Conservation (phyloP, 108 stramenopile species). For the Cylindrotheca closterium region DNA sequence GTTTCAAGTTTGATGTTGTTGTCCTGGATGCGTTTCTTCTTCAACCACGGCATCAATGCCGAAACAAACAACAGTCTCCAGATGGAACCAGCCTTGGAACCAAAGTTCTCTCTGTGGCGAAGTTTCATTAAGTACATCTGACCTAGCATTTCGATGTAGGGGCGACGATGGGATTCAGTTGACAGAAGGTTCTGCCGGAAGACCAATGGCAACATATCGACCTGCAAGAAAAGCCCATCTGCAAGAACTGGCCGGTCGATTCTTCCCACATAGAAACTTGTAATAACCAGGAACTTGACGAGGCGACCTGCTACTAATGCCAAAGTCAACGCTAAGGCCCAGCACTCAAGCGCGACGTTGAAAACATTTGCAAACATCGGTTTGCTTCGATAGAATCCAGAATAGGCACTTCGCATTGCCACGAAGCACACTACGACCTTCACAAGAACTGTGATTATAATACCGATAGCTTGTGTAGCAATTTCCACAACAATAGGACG, state of each 20-base stretch:
- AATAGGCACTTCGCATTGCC: too few species aligned
- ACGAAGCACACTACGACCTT: too few species aligned
- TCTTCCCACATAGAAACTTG: slow-evolving; percentile 41
- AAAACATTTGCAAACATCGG: slow-evolving; percentile 23
- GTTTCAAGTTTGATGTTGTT: too few species aligned
- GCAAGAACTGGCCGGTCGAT: slow-evolving; percentile 65
- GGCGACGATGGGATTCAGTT: slow-evolving; percentile 60
- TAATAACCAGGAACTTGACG: slow-evolving; percentile 32
- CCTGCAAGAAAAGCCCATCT: slow-evolving; percentile 27
- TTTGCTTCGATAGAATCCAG: slow-evolving; percentile 26
- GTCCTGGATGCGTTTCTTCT: slow-evolving; percentile 40
- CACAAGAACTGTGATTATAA: too few species aligned
- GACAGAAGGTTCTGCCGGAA: slow-evolving; percentile 38
- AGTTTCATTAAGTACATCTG: slow-evolving; percentile 66
- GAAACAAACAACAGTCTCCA: slow-evolving; percentile 50
- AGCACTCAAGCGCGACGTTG: slow-evolving; percentile 18
- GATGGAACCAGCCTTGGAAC: slow-evolving; percentile 29
- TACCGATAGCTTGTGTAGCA: too few species aligned
- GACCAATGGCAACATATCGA: slow-evolving; percentile 18
- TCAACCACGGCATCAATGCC: slow-evolving; percentile 59
- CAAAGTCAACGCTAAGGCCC: slow-evolving; percentile 23
- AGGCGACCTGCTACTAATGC: slow-evolving; percentile 36
- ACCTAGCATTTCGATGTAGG: slow-evolving; percentile 60
- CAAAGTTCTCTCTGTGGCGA: slow-evolving; percentile 41
- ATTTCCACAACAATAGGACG: slow-evolving; percentile 14